Conservation (phyloP, 2,329 filamentous ascomycete species). For the Incumbomyces lentus region DNA sequence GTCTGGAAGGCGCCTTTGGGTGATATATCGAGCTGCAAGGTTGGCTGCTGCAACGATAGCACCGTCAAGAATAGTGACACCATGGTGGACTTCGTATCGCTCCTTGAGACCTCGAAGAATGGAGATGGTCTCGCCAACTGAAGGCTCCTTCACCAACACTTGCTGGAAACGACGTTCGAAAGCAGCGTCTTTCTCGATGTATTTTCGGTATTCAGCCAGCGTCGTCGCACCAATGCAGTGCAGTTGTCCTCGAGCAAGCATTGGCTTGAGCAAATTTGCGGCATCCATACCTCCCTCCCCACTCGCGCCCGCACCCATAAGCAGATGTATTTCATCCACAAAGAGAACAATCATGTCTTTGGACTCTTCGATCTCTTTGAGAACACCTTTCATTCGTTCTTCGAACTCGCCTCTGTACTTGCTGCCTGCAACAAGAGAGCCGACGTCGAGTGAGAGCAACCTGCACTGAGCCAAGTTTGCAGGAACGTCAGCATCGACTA, state of each 20-base stretch:
- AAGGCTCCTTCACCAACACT: constrained; percentile 90
- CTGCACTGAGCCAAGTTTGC: constrained; percentile 91
- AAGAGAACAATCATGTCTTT: constrained; percentile 97
- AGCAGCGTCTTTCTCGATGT: constrained; percentile 96
- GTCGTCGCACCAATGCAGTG: constrained; percentile 98
- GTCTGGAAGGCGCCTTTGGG: constrained; percentile 79
- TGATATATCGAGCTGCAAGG: constrained; percentile 86
- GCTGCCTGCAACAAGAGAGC: constrained; percentile 88
- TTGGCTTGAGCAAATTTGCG: constrained; percentile 93
- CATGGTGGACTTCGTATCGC: constrained; percentile 95
- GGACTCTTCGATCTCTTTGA: constrained; percentile 91
- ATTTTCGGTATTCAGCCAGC: constrained; percentile 90
- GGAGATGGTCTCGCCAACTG: constrained; percentile 80
- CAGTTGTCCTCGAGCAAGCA: constrained; percentile 90
- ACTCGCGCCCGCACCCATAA: constrained; percentile 92
- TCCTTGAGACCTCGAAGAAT: constrained; percentile 98
- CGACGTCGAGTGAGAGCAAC: constrained; percentile 88
- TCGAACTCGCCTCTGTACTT: constrained; percentile 99
- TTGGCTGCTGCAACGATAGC: constrained; percentile 88
- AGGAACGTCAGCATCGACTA: constrained; percentile 92
- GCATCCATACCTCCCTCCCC: constrained; percentile 98
- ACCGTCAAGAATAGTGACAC: constrained; percentile 89
- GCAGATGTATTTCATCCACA: constrained; percentile 94
- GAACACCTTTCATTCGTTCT: constrained; percentile 96
- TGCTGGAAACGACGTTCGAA: constrained; percentile 99